Base-by-base conservation (phyloP, 1,139 yeast genomes). In the Yamadazyma dendronema region DNA sequence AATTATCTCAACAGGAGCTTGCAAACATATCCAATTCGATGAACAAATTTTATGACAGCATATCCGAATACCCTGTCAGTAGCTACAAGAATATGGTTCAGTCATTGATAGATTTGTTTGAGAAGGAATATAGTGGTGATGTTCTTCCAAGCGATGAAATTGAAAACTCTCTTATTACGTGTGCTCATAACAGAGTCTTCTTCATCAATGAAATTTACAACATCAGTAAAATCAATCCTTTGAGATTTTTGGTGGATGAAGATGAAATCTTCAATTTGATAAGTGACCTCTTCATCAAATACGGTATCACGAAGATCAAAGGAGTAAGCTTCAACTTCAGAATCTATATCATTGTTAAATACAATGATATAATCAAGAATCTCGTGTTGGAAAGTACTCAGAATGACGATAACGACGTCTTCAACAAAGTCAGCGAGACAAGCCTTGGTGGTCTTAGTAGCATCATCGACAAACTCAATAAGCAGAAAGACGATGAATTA, bases 41-140 rank as follows among this genome's bases (percentile, higher is more conserved):
- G 22, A 59, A 62, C n/a, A 81, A 81, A 44, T 64, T 89, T 28
- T 61, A 75, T 34, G 89, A 81, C 28, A 79, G 84, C 37, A 72
- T 90, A 2, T 63, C 61, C 28, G 72, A 71, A 5, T 84, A 78
- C 46, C 72, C 81, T 0, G 54, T 60, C 2, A 58, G 59, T 1
- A 69, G 87, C 2, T 82, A 79, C 46, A 42, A 54, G 7, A 67
- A 64, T 13, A 54, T 85, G 24, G 39, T 81, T 2, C 49, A 56
- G 1, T 67, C 79, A 1, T 49, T 81, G 28, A 67, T 77, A 6
- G 55, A 54, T 1, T 58, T 81, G 8, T 44, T 36, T 34, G 41
- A 33, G 13, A 38, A 35, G n/a, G 44, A 39, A 28, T 31, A 25
- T n/a, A 17, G 30, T 3, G 32, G 30, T 13, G 30, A 28, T 21